Conservation (phyloP, 495 filamentous ascomycete genomes). For the Hypoxylon fuscum region DNA sequence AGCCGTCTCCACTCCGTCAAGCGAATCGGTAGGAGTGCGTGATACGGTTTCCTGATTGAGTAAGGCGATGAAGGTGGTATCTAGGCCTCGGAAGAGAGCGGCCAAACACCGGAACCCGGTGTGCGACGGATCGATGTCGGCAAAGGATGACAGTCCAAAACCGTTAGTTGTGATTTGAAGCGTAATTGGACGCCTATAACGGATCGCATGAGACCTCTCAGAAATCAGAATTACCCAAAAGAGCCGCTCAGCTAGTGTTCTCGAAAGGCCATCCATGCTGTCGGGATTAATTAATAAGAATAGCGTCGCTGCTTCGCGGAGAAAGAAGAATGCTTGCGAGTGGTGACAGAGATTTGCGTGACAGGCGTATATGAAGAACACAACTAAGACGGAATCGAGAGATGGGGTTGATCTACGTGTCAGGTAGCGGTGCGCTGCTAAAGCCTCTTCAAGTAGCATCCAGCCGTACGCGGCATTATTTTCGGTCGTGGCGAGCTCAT, state of each 20-base stretch:
- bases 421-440: conserved; percentile 34
- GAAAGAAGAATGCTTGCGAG: conserved; percentile 68
- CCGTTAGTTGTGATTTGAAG: conserved; percentile 61
- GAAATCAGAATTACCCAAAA: conserved; percentile 72
- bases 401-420: conserved; percentile 52
- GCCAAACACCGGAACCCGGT: conserved; percentile 69
- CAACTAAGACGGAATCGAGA: conserved; percentile 68
- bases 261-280: conserved; percentile 51
- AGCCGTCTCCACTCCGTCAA: conserved; percentile 65
- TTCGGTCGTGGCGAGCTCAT: conserved; percentile 22
- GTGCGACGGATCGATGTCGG: conserved; percentile 57
- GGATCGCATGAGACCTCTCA: conserved; percentile 77
- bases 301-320: conserved; percentile 68
- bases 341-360: conserved; percentile 72
- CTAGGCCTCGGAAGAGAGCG: conserved; percentile 71
- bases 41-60: conserved; percentile 68
- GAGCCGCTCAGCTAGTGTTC: conserved; percentile 50
- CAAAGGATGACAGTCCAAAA: conserved; percentile 8
- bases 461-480: conserved; percentile 43
- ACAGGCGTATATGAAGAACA: conserved; percentile 76
- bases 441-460: conserved; percentile 42
- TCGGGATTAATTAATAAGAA: conserved; percentile 52
- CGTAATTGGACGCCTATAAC: conserved; percentile 71
- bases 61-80: conserved; percentile 69
- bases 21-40: conserved; percentile 57